phyloP scores from a whole-genome alignment of 352 stramenopile genomes.

The Phytophthora boehmeriae region DNA sequence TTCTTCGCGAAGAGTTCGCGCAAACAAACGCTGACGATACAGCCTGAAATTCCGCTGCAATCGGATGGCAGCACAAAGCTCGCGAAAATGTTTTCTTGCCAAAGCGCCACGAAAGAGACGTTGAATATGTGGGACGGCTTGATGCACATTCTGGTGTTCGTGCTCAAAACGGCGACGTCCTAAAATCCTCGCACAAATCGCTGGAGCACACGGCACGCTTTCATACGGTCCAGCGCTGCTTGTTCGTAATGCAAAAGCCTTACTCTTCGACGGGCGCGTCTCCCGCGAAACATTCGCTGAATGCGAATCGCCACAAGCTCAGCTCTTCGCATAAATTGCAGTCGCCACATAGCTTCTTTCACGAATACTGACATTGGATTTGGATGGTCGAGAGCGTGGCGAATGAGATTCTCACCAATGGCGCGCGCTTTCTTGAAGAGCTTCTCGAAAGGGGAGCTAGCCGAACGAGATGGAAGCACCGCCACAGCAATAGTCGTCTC shows the following conservation, averaged over 20 bases:
- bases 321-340: conserved; percentile 64
- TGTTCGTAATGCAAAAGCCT: conserved; percentile 42
- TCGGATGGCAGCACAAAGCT: conserved; percentile 42
- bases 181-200: conserved; percentile 62
- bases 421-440: conserved; percentile 15
- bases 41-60: conserved; percentile 65
- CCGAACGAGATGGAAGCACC: conserved; percentile 15
- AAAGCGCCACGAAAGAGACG: conserved; percentile 55
- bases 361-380: conserved; percentile 50
- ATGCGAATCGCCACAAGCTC: conserved; percentile 61
- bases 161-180: conserved; percentile 46
- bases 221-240: conserved; percentile 43
- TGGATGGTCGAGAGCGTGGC: conserved; percentile 31
- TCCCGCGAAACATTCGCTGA: conserved; percentile 72
- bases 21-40: conserved; percentile 57
- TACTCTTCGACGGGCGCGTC: conserved; percentile 55
- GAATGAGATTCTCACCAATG: conserved; percentile 4
- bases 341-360: conserved; percentile 62
- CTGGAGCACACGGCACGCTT: conserved; percentile 47
- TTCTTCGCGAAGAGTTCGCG: conserved; percentile 63
- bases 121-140: conserved; percentile 60
- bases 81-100: conserved; percentile 36
- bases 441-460: conserved; percentile 10
- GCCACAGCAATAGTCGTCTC: conserved; percentile 23
- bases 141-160: conserved; percentile 36